phyloP scores from a whole-genome alignment of 257 asterid species.

The Prunella vulgaris region DNA sequence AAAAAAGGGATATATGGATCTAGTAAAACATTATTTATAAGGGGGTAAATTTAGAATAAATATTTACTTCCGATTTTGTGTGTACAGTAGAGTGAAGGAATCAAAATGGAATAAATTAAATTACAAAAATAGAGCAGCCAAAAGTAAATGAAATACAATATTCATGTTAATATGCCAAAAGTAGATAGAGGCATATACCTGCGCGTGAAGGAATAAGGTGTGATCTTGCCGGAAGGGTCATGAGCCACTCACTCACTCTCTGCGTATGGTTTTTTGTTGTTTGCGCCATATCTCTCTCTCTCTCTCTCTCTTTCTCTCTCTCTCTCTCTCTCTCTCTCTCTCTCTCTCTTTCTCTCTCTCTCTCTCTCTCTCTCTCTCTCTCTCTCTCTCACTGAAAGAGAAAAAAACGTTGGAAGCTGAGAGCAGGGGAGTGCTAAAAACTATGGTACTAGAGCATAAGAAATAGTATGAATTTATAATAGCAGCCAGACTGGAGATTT shows the following conservation, averaged over 20 bases:
- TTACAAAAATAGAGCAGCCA: neutral
- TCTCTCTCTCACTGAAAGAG: neutral
- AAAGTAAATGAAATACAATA: too few species aligned
- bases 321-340: too few species aligned
- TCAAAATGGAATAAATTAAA: too few species aligned
- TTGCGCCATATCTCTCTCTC: conserved; percentile 36
- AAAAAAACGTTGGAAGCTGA: too few species aligned
- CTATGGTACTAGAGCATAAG: neutral
- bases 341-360: too few species aligned
- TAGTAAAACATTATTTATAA: too few species aligned
- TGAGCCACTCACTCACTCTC: conserved; percentile 54
- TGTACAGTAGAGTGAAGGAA: too few species aligned
- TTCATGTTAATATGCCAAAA: neutral
- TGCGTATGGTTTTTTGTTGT: conserved; percentile 51
- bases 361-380: too few species aligned
- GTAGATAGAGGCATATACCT: conserved; percentile 23
- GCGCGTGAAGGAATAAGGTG: conserved; percentile 46
- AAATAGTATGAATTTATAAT: neutral
- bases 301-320: too few species aligned
- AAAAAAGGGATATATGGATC: too few species aligned
- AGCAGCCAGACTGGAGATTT: neutral
- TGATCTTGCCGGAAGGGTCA: conserved; percentile 37
- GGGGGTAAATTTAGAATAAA: too few species aligned
- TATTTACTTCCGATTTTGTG: neutral
- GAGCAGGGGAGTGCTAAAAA: neutral